phyloP scores from a whole-genome alignment of 805 yeast genomes.

The Starmerella potacharoeniae region DNA sequence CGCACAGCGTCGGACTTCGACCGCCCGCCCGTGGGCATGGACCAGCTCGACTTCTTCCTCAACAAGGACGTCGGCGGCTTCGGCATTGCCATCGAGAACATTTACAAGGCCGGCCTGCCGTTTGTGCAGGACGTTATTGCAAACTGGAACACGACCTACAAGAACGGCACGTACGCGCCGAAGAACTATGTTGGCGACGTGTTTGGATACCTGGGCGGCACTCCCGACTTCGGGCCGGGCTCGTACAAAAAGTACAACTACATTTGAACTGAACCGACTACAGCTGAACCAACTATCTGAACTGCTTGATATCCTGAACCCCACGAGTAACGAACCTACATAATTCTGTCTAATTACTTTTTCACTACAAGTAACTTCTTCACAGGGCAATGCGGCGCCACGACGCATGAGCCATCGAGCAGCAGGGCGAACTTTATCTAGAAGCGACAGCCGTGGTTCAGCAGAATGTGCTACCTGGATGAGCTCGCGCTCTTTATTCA shows the following conservation, averaged over 20 bases:
- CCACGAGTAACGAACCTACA: too few species aligned
- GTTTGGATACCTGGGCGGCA: conserved; percentile 42
- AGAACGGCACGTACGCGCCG: conserved; percentile 26
- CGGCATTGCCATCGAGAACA: conserved; percentile 39
- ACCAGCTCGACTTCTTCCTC: conserved; percentile 40
- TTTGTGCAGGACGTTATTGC: conserved; percentile 41
- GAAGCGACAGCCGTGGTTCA: too few species aligned
- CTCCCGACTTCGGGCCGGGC: conserved; percentile 29
- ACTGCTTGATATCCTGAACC: too few species aligned
- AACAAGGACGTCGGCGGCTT: conserved; percentile 43
- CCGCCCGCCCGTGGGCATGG: conserved; percentile 39
- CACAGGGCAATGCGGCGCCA: too few species aligned
- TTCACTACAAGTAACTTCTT: too few species aligned
- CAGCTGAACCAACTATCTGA: too few species aligned
- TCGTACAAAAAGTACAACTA: conserved; percentile 4
- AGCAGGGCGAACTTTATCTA: too few species aligned
- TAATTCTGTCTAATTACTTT: too few species aligned
- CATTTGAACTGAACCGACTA: not conserved
- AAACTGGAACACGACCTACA: conserved; percentile 31
- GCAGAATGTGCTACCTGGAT: too few species aligned
- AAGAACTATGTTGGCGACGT: conserved; percentile 52
- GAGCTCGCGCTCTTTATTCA: too few species aligned
- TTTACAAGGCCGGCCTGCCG: conserved; percentile 44
- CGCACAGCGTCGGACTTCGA: conserved; percentile 52
- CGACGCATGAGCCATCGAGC: too few species aligned